Evolutionary conservation across 805 yeast species (phyloP).

Genomic region (Zygotorulaspora sp.): DNA sequence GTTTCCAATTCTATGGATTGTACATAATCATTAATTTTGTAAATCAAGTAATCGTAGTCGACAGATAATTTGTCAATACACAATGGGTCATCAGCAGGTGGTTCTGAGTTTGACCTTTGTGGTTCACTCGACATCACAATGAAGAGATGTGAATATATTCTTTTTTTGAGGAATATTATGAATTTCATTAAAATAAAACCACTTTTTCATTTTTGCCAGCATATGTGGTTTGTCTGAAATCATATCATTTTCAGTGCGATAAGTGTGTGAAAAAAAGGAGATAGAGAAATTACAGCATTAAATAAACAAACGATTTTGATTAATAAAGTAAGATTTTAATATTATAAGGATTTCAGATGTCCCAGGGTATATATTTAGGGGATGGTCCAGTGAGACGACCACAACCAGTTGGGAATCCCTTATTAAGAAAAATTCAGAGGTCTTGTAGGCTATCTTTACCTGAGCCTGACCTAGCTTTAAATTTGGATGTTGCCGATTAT

Average conservation of each 20-base stretch:
- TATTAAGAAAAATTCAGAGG: constrained; percentile 50
- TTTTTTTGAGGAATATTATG: no score
- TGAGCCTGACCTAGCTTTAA: constrained; percentile 86
- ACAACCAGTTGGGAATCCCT: constrained; percentile 31
- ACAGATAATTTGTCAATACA: constrained; percentile 56
- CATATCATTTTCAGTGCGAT: no score
- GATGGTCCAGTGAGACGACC: constrained; percentile 35
- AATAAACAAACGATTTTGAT: not conserved
- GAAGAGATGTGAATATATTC: no score
- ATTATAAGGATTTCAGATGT: constrained; percentile 15
- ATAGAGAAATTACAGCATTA: not conserved
- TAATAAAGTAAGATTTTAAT: not conserved
- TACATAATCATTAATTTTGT: constrained; percentile 55
- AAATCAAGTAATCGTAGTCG: constrained; percentile 60
- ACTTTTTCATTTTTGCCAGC: no score
- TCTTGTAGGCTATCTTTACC: constrained; percentile 79
- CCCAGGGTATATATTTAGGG: constrained; percentile 32
- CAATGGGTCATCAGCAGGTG: constrained; percentile 49
- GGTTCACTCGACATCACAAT: constrained; percentile 4
- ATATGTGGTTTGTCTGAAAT: no score
- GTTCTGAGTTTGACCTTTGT: constrained; percentile 2
- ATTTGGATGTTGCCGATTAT: constrained; percentile 88
- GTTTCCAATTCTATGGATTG: constrained; percentile 45
- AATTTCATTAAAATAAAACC: no score
- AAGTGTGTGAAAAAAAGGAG: constrained; percentile 9